These are phyloP conservation scores for Nakaseomyces uthaithaninus DNA, from an alignment of 1,139 yeast genomes.

Conservation along the genomic window DNA sequence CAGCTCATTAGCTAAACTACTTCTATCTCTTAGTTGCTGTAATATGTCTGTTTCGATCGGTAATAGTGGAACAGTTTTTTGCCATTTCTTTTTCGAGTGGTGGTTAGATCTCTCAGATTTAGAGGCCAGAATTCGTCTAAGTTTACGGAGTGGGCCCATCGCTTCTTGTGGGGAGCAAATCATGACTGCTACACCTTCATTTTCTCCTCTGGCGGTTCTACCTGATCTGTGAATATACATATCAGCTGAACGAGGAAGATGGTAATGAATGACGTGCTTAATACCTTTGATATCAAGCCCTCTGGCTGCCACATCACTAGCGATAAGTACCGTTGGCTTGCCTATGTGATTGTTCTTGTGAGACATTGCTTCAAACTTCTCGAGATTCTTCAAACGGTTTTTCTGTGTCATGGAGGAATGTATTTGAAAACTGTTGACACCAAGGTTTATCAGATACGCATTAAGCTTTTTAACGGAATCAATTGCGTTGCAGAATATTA, in stretches of 20 bases:
- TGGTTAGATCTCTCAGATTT: conserved; percentile 14
- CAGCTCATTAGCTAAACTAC: conserved; percentile 57
- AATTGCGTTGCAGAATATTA: conserved; percentile 89
- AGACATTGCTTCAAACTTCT: conserved; percentile 54
- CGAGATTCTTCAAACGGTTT: conserved; percentile 79
- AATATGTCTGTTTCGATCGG: conserved; percentile 74
- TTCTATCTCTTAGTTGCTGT: conserved; percentile 61
- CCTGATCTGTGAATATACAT: conserved; percentile 94
- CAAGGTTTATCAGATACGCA: conserved; percentile 63
- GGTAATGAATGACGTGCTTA: conserved; percentile 93
- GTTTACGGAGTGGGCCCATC: conserved; percentile 72
- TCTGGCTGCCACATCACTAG: conserved; percentile 98
- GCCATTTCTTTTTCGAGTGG: conserved; percentile 34
- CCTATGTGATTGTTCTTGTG: conserved; percentile 26
- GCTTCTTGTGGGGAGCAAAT: conserved; percentile 92
- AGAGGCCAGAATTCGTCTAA: conserved; percentile 53
- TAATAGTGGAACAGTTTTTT: conserved; percentile 58
- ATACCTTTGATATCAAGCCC: conserved; percentile 90
- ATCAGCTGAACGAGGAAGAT: conserved; percentile 90
- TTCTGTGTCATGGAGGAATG: conserved; percentile 96
- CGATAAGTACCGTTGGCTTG: conserved; percentile 62
- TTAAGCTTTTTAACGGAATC: conserved; percentile 84
- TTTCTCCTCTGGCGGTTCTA: conserved; percentile 94
- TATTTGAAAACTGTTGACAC: conserved; percentile 67
- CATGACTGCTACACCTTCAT: conserved; percentile 88